These are phyloP conservation scores for Penicillium ucsense DNA, from an alignment of 495 filamentous ascomycete species.

Conservation along the genomic window DNA sequence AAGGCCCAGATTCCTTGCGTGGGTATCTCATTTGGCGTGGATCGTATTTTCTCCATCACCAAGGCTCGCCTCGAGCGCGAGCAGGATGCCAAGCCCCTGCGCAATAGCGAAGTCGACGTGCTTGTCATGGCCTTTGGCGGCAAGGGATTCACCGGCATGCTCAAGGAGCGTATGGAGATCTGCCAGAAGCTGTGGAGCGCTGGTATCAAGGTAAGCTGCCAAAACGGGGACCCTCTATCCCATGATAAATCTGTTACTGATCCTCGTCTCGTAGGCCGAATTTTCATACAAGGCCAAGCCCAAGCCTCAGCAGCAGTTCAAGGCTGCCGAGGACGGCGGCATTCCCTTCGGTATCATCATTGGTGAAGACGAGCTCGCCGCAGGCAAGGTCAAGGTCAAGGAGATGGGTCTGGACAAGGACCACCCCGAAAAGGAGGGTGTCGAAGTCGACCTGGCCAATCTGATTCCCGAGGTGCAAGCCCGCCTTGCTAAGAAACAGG, in stretches of 20 bases:
- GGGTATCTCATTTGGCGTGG: slow-evolving; percentile 89
- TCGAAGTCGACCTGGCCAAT: slow-evolving; percentile 52
- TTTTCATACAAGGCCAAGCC: slow-evolving; percentile 74
- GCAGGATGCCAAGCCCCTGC: slow-evolving; percentile 37
- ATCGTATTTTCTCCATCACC: slow-evolving; percentile 87
- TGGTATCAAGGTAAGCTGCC: slow-evolving; percentile 54
- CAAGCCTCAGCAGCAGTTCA: slow-evolving; percentile 69
- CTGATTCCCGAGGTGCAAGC: slow-evolving; percentile 53
- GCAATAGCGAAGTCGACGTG: slow-evolving; percentile 70
- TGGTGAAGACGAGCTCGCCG: slow-evolving; percentile 67
- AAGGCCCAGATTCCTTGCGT: slow-evolving; percentile 85
- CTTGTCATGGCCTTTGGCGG: slow-evolving; percentile 91
- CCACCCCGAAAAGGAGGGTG: slow-evolving; percentile 80
- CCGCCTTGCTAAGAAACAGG: slow-evolving; percentile 19
- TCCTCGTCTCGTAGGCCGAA: slow-evolving; percentile 44
- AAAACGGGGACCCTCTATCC: neutral
- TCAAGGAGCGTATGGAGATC: slow-evolving; percentile 72
- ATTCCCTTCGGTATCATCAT: slow-evolving; percentile 70
- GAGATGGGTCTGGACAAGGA: slow-evolving; percentile 69
- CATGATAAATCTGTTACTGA: slow-evolving; percentile 2
- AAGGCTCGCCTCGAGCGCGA: slow-evolving; percentile 63
- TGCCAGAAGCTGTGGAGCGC: slow-evolving; percentile 65
- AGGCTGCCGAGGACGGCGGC: slow-evolving; percentile 60
- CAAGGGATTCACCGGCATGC: slow-evolving; percentile 71
- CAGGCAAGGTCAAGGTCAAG: slow-evolving; percentile 74